Conservation (phyloP, 768 basidiomycete genomes). For the Suillus spraguei region DNA sequence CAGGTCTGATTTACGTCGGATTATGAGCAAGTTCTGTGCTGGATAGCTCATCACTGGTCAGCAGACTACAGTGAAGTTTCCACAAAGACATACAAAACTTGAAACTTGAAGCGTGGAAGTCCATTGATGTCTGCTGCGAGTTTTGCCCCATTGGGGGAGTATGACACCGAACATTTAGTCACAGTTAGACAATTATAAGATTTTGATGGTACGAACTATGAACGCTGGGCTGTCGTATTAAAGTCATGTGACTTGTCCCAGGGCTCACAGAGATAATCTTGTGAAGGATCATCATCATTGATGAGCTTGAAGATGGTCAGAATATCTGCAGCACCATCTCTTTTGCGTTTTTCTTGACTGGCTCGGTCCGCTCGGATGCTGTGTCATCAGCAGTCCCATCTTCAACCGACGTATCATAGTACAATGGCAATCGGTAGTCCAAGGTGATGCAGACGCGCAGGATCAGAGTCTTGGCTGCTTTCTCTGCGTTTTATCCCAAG, state of each 20-base stretch:
- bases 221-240: neutral
- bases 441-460: too few species aligned
- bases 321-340: neutral
- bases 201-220: neutral
- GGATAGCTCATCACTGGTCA: too few species aligned
- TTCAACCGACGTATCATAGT: neutral
- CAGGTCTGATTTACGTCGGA: too few species aligned
- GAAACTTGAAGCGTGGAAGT: too few species aligned
- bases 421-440: too few species aligned
- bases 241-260: neutral
- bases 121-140: constrained; percentile 11
- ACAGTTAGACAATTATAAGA: neutral
- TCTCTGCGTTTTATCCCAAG: too few species aligned
- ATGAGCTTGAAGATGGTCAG: neutral
- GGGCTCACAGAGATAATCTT: neutral
- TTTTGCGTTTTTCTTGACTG: neutral
- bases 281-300: neutral
- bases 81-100: too few species aligned
- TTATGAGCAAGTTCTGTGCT: too few species aligned
- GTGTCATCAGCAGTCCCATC: neutral
- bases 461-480: too few species aligned
- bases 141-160: neutral
- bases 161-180: neutral
- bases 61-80: too few species aligned
- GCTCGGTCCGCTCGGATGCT: neutral